A percentile compares a stretch with the other conserved stretches of the same genome.
Conservation (phyloP, 1,139 yeast genomes). For the Hyphopichia burtonii region DNA sequence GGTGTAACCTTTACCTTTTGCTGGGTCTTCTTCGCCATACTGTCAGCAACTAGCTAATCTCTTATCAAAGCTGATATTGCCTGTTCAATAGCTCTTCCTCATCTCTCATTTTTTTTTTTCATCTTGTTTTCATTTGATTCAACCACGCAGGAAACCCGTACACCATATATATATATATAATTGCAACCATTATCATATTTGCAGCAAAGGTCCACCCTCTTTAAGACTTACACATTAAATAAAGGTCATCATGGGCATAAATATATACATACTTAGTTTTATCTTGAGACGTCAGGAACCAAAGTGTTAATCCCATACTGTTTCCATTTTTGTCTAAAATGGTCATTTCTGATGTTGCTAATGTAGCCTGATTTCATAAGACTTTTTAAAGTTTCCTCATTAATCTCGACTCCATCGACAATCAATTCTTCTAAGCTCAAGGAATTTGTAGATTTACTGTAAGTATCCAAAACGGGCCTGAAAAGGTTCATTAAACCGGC, state of each 20-base stretch:
- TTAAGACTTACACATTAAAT: too few relatives aligned
- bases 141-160: background rate
- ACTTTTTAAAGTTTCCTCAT: slow-evolving; percentile 26
- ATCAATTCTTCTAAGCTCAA: slow-evolving; percentile 20
- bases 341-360: slow-evolving; percentile 23
- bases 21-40: slow-evolving; percentile 7
- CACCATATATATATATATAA: background rate
- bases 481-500: slow-evolving; percentile 39
- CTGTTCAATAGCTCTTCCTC: background rate
- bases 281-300: slow-evolving; percentile 10
- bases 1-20: slow-evolving; percentile 19
- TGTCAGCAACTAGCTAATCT: too few relatives aligned
- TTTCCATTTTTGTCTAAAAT: slow-evolving; percentile 30
- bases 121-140: background rate
- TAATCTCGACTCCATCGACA: slow-evolving; percentile 37
- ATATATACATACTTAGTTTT: background rate
- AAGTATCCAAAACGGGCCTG: background rate
- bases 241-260: background rate
- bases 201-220: too few relatives aligned
- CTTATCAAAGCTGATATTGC: too few relatives aligned
- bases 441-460: background rate
- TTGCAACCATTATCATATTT: too few relatives aligned
- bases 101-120: background rate
- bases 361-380: slow-evolving; percentile 21
- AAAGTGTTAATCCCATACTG: slow-evolving; percentile 36